Evolutionary conservation across 192 early-diverging fungal species (phyloP), one percentile per base, ranked within the genome.

Genomic region (Thamnidium elegans): DNA sequence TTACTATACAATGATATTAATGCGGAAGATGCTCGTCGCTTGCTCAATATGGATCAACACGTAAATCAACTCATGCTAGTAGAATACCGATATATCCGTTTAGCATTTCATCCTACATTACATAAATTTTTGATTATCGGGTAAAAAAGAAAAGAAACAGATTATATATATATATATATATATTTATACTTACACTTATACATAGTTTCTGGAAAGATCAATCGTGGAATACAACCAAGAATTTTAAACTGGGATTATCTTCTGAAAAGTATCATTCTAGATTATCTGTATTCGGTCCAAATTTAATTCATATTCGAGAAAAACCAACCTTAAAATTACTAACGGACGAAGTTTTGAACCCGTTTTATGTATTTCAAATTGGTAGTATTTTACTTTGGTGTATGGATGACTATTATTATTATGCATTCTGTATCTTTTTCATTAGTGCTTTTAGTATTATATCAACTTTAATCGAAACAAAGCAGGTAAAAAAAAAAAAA

Each of bases 321-420:
- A 89, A 88, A 63, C 73, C 88, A 0, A 74, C 75, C 7, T 64
- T 65, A 19, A 77, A 84, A 31, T 69, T 93, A 62, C 66, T 93
- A 6, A 66, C 86, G 21, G 84, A 90, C 68, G 91, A 93, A 69
- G 78, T 90, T 14, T 73, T 93, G 17, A 85, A 93, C 65, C 91
- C 91, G 19, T 93, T 93, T 70, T 91, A 90, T 73, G 81, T 93
- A 53, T 93, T 93, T 63, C 91, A 91, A 68, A 85, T 84, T 6
- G 85, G 87, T 50, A 89, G 87, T 51, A 85, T 93, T 19, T 50
- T 88, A 5, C 79, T 93, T 3, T 93, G 91, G 97, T 89, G 81
- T 63, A 64, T 88, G 21, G 97, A 99, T 61, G 84, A 95, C 72
- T 99, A 99, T 76, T 90, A 92, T 59, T 95, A 95, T 74, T 99